A percentile compares a stretch with the other conserved stretches of the same genome.
phyloP scores from a whole-genome alignment of 768 basidiomycete genomes.

The Mycena alexandri region DNA sequence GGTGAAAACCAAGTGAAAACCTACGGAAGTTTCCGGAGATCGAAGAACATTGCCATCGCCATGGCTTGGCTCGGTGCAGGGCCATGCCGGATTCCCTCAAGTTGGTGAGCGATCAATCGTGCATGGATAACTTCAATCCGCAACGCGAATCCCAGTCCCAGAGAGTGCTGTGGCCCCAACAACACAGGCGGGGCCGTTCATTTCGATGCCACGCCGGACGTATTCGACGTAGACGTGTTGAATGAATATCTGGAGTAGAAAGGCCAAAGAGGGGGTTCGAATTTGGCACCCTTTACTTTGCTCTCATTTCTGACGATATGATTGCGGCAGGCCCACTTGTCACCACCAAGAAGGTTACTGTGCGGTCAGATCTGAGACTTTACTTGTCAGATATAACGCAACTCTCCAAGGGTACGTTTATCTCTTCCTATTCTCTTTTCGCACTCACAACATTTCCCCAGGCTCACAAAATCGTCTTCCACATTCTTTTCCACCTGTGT shows the following conservation, averaged over 20 bases:
- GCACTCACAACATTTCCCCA: too few species aligned
- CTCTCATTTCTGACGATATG: neutral
- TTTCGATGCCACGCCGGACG: slow-evolving; percentile 36
- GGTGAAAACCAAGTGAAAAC: too few species aligned
- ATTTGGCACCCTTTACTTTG: neutral
- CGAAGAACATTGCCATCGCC: too few species aligned
- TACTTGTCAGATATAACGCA: slow-evolving; percentile 39
- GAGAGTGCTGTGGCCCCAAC: slow-evolving; percentile 34
- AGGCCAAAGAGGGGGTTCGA: slow-evolving; percentile 36
- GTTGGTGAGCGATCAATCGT: slow-evolving; percentile 21
- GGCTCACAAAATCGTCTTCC: slow-evolving; percentile 1
- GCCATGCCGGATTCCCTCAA: slow-evolving; percentile 35
- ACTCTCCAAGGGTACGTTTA: slow-evolving; percentile 34
- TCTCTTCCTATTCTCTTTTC: too few species aligned
- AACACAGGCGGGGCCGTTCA: slow-evolving; percentile 37
- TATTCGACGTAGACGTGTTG: slow-evolving; percentile 35
- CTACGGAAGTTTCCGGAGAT: too few species aligned
- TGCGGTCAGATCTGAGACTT: slow-evolving; percentile 42
- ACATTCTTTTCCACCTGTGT: slow-evolving; percentile 35
- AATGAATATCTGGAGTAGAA: slow-evolving; percentile 30
- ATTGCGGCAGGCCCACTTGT: slow-evolving; percentile 37
- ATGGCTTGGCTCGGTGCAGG: slow-evolving; percentile 38
- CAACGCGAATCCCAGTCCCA: slow-evolving; percentile 20
- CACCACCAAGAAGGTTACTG: slow-evolving; percentile 39
- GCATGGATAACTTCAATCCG: too few species aligned